Evolutionary conservation across 1,284 basidiomycete species (phyloP), one percentile per base, ranked within the genome.

Genomic region (Gomphus bonarii): DNA sequence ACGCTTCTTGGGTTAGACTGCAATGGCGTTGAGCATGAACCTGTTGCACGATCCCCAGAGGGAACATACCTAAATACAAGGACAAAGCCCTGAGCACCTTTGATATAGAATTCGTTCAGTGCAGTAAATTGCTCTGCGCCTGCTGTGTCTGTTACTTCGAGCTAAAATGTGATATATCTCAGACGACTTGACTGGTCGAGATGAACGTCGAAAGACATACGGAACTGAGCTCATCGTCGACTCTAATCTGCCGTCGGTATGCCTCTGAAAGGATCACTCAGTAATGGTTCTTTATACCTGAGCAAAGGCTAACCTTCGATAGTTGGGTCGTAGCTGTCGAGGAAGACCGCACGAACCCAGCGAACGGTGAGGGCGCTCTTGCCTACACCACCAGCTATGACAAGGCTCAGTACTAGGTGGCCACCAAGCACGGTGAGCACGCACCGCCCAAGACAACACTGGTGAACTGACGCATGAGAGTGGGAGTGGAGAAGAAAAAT

Each of bases 101-200:
- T 84, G 66, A 90, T 87, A 66, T 88, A 89, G 9, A 84, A 74
- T 68, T 91, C 88, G 63, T 86, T 88, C 57, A 89, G 71, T 20
- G 84, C 82, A 12, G 75, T 86, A 66, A 91, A 91, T 67, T 91
- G 91, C 66, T 90, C 90, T n/a, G 85, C 84, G 11, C 92, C 91
- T 18, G 92, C 92, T 12, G 92, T 95, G 67, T 95, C 92, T 57
- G 93, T 70, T 40, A 95, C 84, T 66, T 95, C 89, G 58, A 93
- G 80, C 84, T 88, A n/a, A 67, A 31, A 60, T 53, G 40, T 48
- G 30, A 52, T 18, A 50, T 16, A 22, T 16, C 9, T 36, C 20
- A 56, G 46, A 36, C 38, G 36, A 53, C 38, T 40, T 12, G 52
- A 48, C n/a, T n/a, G 25, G 47, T 28, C 55, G 40, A 61, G 47